These are phyloP conservation scores for Talaromyces sp. DNA, from an alignment of 2,329 filamentous ascomycete genomes.

Conservation along the genomic window DNA sequence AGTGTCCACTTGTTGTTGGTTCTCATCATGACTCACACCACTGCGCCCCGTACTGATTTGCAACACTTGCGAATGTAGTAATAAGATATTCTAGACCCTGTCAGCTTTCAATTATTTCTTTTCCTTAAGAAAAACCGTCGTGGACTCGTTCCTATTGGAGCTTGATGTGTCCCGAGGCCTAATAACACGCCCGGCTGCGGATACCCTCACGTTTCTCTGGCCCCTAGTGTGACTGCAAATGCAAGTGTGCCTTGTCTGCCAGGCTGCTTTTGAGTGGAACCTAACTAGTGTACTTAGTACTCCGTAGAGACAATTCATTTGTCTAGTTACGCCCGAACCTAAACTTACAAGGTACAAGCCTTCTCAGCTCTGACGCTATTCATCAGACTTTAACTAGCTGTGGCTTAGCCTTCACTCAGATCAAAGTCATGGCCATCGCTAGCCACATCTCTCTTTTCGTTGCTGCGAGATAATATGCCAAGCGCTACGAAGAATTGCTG, in stretches of 20 bases:
- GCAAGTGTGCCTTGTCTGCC: background rate
- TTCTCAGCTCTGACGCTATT: background rate
- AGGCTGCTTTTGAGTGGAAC: background rate
- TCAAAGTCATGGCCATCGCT: too few species aligned
- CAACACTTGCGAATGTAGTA: background rate
- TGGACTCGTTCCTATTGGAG: background rate
- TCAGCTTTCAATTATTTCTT: too few species aligned
- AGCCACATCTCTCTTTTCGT: too few species aligned
- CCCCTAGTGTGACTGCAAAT: background rate
- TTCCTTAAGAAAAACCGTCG: background rate
- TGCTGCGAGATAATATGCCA: slow-evolving; percentile 7
- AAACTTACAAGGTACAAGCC: background rate
- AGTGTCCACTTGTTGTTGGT: background rate
- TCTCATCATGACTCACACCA: background rate
- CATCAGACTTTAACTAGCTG: background rate
- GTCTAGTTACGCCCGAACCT: background rate
- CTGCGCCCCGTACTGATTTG: background rate
- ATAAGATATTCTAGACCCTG: background rate
- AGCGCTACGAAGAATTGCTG: slow-evolving; percentile 4
- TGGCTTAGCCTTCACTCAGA: background rate
- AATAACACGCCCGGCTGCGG: background rate
- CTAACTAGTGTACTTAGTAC: background rate
- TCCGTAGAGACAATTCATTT: background rate
- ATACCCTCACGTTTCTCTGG: background rate
- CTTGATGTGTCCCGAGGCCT: background rate